Base-by-base conservation (phyloP, 805 yeast species). In the Yamadazyma tumulicola region DNA sequence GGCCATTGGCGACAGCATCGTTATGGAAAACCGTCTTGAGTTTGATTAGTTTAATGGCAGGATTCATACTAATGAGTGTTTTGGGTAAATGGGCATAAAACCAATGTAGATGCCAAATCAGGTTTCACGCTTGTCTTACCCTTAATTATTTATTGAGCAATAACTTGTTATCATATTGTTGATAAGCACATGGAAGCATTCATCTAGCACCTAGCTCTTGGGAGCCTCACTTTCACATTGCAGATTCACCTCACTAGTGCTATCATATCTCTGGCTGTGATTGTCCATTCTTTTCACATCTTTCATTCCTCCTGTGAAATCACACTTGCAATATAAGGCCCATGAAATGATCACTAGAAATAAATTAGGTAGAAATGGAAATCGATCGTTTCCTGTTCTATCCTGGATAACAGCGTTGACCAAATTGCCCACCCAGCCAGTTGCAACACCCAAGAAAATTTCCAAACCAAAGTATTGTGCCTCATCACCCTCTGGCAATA, bases 381-480 rank as follows among this genome's bases (percentile, higher is more conserved):
- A 55, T 14, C 67, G 45, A 15, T 53, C 61, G 32, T 61, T 60
- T 1, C 54, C 52, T 0, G 70, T 64, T 39, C 59, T 49, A 35
- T 67, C 69, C 34, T 65, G 71, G 17, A 67, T 61, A 1, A 53
- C 35, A 3, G 70, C 71, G 42, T 57, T 63, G 1, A 64, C 57
- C 26, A 66, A 52, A 3, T 48, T 47, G 6, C 69, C 69, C 19
- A 61, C 57, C 70, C 72, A 67, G 2, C 68, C 67, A 4, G 67
- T 57, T 4, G 67, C 56, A 9, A 64, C 54, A 1, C 70, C 70
- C 10, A 66, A 48, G 54, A 65, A 55, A 5, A 64, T 46, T 35
- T 64, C 71, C 26, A 66, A 41, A 0, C 72, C 72, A 43, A 67
- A 64, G 31, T 53, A 65, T 41, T 66, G 69, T 3, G 68, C 69